Conservation (phyloP, 108 stramenopile species). For the Aurantiochytrium sp. region DNA sequence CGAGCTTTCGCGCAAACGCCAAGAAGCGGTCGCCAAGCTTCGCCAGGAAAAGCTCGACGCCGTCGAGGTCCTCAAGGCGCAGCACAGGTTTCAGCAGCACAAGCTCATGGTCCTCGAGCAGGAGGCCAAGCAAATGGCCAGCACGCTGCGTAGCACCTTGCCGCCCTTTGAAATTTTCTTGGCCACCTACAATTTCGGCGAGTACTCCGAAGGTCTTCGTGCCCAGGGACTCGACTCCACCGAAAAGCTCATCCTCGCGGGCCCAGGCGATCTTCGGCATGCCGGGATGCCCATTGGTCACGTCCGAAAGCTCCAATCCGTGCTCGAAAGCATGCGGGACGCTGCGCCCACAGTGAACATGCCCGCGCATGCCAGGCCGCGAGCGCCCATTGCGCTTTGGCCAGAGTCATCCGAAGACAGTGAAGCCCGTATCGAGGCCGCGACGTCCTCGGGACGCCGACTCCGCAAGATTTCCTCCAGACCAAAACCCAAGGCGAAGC, state of each 20-base stretch:
- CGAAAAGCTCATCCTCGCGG: conserved; percentile 16
- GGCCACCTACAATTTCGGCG: background rate
- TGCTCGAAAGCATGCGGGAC: background rate
- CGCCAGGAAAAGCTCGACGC: background rate
- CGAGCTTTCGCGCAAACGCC: too few species aligned
- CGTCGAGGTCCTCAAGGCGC: background rate
- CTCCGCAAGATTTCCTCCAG: background rate
- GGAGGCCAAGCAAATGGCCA: background rate
- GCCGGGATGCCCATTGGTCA: background rate
- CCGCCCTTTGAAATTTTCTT: background rate
- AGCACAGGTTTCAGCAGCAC: background rate
- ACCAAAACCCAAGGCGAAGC: background rate
- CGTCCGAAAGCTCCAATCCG: background rate
- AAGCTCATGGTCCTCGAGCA: background rate
- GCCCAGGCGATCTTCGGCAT: background rate
- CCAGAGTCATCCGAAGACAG: background rate
- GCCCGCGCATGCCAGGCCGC: background rate
- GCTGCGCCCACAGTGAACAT: background rate
- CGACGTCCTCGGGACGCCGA: background rate
- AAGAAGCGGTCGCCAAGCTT: background rate
- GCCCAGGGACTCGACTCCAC: conserved; percentile 12
- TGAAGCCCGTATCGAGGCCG: background rate
- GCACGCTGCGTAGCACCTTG: background rate
- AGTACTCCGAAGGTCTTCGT: background rate
- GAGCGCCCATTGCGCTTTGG: background rate